Base-by-base conservation (phyloP, 129 eudicot species). In the Tagetes erecta region DNA sequence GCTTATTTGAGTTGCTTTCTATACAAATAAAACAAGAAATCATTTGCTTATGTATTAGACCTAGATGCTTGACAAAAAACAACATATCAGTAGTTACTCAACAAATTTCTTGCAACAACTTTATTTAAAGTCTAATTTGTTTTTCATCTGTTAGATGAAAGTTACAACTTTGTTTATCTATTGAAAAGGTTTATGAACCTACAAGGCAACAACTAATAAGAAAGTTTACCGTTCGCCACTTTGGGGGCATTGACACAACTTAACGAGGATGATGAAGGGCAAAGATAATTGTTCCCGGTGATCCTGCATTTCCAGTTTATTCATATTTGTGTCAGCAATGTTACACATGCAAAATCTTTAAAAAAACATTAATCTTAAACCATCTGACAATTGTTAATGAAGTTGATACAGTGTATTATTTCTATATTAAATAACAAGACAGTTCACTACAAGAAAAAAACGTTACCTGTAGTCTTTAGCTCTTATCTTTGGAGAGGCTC, bases 381-480 rank as follows among this genome's bases (percentile, higher is more conserved):
- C 67, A 62, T 2, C 1, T 1, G 35, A 58, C 68, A 8, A 2
- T 45, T 14, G 14, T 20, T 34, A 5, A 44, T 9, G 39, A 35
- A 35, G 1, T 34, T 68, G 39, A 68, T 14, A 53, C 30, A 31
- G 55, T 41, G 4, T 20, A 9, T 40, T 14, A 0, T n/a, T 46
- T 49, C 30, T 30, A 2, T 12, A 11, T 38, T 51, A 8, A 40
- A 75, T 50, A 45, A 66, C 12, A 45, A 39, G 30, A 64, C 14
- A 7, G 30, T 50, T 75, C 37, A 37, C 63, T 34, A 47, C 42
- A 46, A 62, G 50, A 1, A 73, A 76, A 39, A 60, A 13, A 70
- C 10, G 76, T 79, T 72, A 88, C 99, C 96, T 88, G 79, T 91
- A 94, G 78, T 83, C 97, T 78, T 91, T 88, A 66, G 97, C 97